phyloP scores from a whole-genome alignment of 176 grass and related monocot species.

The Calamus simplicifolius region DNA sequence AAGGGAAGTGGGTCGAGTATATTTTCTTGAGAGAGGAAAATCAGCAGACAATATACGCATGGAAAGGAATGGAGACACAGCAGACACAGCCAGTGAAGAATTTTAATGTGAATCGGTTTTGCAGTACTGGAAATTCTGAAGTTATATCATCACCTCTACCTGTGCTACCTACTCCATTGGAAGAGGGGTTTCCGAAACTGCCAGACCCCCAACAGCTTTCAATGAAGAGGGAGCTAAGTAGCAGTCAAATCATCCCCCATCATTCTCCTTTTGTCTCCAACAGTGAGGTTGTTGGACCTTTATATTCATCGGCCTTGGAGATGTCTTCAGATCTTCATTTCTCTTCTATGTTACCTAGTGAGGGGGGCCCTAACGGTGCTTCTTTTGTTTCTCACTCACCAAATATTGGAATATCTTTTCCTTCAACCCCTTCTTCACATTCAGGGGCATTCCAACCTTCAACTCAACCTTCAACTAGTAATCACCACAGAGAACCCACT shows the following conservation, averaged over 20 bases:
- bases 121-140: constrained; percentile 31
- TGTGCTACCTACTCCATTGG: constrained; percentile 44
- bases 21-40: too few species aligned
- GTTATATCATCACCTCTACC: constrained; percentile 58
- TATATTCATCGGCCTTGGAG: constrained; percentile 13
- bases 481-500: constrained; percentile 4
- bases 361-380: constrained; percentile 12
- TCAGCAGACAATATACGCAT: too few species aligned
- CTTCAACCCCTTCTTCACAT: constrained; percentile 16
- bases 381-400: constrained; percentile 16
- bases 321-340: constrained; percentile 30
- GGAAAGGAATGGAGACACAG: too few species aligned
- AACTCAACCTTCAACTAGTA: constrained; percentile 14
- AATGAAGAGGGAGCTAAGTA: constrained; percentile 37
- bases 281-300: neutral
- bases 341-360: constrained; percentile 7
- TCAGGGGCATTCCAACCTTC: neutral
- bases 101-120: constrained; percentile 26
- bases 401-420: constrained; percentile 17
- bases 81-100: constrained; percentile 32
- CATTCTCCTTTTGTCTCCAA: constrained; percentile 14
- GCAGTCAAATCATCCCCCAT: constrained; percentile 18
- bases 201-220: constrained; percentile 25
- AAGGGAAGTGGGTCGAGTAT: too few species aligned
- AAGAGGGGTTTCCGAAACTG: constrained; percentile 36